Base-by-base conservation (phyloP, 2,329 filamentous ascomycete genomes). In the Aspergillus sp. region DNA sequence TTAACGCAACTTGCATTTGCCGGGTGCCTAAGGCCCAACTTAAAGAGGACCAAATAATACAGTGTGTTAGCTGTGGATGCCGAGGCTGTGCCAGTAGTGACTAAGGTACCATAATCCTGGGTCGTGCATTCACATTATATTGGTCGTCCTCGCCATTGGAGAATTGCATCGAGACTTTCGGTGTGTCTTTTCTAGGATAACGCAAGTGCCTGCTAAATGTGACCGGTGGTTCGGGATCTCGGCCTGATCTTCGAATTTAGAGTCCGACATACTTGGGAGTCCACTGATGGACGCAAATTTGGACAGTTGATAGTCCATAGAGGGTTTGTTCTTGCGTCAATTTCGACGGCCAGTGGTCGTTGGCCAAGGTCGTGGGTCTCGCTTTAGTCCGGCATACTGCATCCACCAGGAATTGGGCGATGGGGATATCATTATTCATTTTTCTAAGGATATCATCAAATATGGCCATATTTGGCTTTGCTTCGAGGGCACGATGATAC, bases 1-100 rank as follows among this genome's bases (percentile, higher is more conserved):
- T 98, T 81, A 95, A 93, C 76, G 90, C 91, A 63, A 99, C 93
- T 1, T 99, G 95, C 74, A 95, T 99, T 70, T 99, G 95, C 75
- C 90, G 95, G 52, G 93, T 99, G 51, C 95, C 95, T 1, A 89
- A 90, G 71, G 88, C 91, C 33, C 86, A 96, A 74, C 78, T 99
- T 71, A 96, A 96, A 76, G 92, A 96, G 69, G 88, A 91, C 43
- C 90, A 95, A 73, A 89, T 90, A 39, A 88, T 98, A 33, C 89
- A 98, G 75, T 99, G 95, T 71, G 91, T 98, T 52, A 96, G 86
- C 76, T 99, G 95, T 75, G 95, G 95, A 8, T 99, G 95, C 75
- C 83, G 90, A 70, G 93, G 93, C 1, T 98, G 93, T 75, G 85
- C 90, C 15, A 96, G 92, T 47, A 90, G 86, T 70, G 93, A 96